phyloP scores from a whole-genome alignment of 345 rosid genomes.

The Arabidopsis suecica region DNA sequence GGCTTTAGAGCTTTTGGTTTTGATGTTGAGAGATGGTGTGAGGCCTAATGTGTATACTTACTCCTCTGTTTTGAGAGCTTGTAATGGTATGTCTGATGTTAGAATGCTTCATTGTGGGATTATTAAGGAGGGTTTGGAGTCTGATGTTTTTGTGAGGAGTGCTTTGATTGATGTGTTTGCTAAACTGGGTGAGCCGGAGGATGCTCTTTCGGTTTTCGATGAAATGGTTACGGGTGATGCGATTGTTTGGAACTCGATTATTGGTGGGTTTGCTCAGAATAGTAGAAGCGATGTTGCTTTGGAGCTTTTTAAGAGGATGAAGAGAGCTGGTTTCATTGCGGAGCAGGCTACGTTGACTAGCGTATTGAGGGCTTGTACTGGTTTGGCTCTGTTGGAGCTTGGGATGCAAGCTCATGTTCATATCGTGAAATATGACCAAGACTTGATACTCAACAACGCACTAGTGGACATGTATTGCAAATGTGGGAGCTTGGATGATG shows the following conservation, averaged over 20 bases:
- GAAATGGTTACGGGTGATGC: conserved; percentile 67
- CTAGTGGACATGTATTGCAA: conserved; percentile 82
- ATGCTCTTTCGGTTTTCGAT: conserved; percentile 54
- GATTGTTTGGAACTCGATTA: conserved; percentile 79
- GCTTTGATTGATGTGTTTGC: conserved; percentile 71
- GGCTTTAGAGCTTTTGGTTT: conserved; percentile 49
- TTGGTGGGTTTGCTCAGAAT: conserved; percentile 78
- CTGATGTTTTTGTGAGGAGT: conserved; percentile 72
- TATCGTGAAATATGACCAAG: conserved; percentile 62
- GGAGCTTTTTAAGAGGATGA: conserved; percentile 67
- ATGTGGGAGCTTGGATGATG: conserved; percentile 74
- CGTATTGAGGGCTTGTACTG: conserved; percentile 71
- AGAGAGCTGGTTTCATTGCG: conserved; percentile 58
- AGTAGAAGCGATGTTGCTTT: conserved; percentile 59
- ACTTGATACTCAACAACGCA: conserved; percentile 70
- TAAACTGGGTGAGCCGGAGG: conserved; percentile 55
- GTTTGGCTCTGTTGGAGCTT: conserved; percentile 60
- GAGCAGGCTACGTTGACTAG: conserved; percentile 67
- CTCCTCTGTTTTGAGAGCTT: conserved; percentile 68
- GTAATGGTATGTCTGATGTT: conserved; percentile 47
- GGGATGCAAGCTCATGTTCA: conserved; percentile 80
- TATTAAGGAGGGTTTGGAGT: conserved; percentile 62
- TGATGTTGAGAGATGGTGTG: conserved; percentile 64
- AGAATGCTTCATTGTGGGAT: conserved; percentile 64
- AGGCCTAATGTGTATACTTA: conserved; percentile 68